Conservation (phyloP, 2,329 filamentous ascomycete genomes). For the Colletotrichum sp. region DNA sequence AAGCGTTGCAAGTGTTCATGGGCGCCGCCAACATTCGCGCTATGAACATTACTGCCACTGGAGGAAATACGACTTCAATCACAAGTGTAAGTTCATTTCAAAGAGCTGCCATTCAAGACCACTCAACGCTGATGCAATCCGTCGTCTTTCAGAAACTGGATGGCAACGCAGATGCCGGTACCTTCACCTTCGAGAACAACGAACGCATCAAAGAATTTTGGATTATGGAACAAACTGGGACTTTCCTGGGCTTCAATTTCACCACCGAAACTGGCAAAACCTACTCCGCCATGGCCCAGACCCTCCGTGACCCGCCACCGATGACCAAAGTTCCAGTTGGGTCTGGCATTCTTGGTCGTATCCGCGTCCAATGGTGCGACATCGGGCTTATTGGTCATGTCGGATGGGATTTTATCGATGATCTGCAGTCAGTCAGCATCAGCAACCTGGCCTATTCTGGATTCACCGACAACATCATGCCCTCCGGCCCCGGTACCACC, state of each 20-base stretch:
- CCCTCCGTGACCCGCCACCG: neutral
- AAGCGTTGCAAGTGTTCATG: slow-evolving; percentile 2
- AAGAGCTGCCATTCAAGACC: no score
- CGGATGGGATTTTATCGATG: slow-evolving; percentile 23
- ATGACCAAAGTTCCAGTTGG: slow-evolving; percentile 1
- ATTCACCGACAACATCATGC: slow-evolving; percentile 19
- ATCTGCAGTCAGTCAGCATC: slow-evolving; percentile 17
- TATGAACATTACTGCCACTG: neutral
- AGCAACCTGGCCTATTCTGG: slow-evolving; percentile 22
- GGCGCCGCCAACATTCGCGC: slow-evolving; percentile 5
- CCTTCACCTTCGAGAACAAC: neutral
- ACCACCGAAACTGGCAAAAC: neutral
- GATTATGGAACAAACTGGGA: neutral
- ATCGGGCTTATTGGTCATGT: slow-evolving; percentile 11
- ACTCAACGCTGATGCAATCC: no score
- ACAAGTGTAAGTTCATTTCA: neutral
- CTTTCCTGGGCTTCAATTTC: slow-evolving; percentile 10
- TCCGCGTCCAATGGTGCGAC: slow-evolving; percentile 11
- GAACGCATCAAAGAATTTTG: slow-evolving; percentile 6
- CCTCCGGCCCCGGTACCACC: slow-evolving; percentile 9
- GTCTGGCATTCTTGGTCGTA: slow-evolving; percentile 17
- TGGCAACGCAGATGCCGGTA: neutral
- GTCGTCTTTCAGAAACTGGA: neutral
- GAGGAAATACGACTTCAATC: neutral
- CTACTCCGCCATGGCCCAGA: neutral